phyloP scores from a whole-genome alignment of 371 early-diverging fungal species.

The Actinomortierella wolfii region DNA sequence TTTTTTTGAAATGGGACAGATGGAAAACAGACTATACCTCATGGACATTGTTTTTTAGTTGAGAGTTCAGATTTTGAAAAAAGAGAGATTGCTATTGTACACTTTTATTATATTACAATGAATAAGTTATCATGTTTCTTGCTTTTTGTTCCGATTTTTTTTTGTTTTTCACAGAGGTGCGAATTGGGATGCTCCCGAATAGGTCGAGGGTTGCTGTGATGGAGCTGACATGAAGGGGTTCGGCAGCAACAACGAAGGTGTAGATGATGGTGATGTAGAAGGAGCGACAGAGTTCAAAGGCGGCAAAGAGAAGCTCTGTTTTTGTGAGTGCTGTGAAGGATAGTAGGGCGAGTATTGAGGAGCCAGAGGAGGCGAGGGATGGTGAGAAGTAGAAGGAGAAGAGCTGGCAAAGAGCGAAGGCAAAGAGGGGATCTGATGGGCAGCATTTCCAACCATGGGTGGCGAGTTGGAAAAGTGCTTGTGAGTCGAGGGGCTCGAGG shows the following conservation, averaged over 20 bases:
- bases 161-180: constrained; percentile 3
- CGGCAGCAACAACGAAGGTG: constrained; percentile 25
- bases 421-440: constrained; percentile 10
- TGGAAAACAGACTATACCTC: too few relatives aligned
- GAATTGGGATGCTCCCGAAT: constrained; percentile 5
- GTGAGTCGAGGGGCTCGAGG: constrained; percentile 33
- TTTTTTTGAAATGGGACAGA: too few relatives aligned
- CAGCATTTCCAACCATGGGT: constrained; percentile 10
- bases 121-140: too few relatives aligned
- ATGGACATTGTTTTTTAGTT: too few relatives aligned
- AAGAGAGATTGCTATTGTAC: too few relatives aligned
- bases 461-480: constrained; percentile 41
- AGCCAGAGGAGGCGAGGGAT: constrained; percentile 5
- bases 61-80: too few relatives aligned
- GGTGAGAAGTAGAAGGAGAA: constrained; percentile 1
- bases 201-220: constrained; percentile 12
- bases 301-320: constrained; percentile 11
- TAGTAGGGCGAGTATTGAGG: constrained; percentile 2
- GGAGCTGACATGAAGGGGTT: constrained; percentile 30
- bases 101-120: background rate
- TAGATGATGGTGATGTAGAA: constrained; percentile 4
- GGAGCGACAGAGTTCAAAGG: constrained; percentile 12
- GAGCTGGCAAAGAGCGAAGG: constrained; percentile 39
- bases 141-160: too few relatives aligned
- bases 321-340: constrained; percentile 4